Evolutionary conservation across 2,329 filamentous ascomycete genomes (phyloP).

Genomic region (Raffaelea ambrosiae): DNA sequence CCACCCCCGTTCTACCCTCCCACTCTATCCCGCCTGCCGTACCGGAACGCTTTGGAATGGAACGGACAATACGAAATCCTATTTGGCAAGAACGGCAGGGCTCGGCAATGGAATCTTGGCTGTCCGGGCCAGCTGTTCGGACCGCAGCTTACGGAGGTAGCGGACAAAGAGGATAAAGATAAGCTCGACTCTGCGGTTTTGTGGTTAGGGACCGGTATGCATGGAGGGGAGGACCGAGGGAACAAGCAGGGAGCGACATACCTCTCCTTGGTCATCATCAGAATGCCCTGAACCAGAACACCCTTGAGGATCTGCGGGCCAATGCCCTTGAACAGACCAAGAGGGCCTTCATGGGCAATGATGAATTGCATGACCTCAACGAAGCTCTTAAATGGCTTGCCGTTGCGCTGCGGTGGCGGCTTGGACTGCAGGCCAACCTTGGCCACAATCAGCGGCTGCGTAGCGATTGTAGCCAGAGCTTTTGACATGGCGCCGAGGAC

Average conservation of each 20-base stretch:
- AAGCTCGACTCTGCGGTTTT: constrained; percentile 62
- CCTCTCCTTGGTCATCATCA: constrained; percentile 99
- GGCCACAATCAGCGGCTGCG: constrained; percentile 92
- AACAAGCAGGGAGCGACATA: constrained; percentile 28
- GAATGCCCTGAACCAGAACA: constrained; percentile 81
- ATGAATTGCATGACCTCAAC: constrained; percentile 94
- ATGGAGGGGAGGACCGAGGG: neutral
- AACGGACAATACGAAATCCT: constrained; percentile 1
- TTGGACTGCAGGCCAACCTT: constrained; percentile 95
- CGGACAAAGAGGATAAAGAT: constrained; percentile 79
- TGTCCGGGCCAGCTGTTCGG: constrained; percentile 60
- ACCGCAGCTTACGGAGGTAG: constrained; percentile 64
- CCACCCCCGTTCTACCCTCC: neutral
- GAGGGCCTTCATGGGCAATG: constrained; percentile 71
- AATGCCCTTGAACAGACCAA: constrained; percentile 94
- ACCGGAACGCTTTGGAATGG: neutral
- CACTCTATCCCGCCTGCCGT: neutral
- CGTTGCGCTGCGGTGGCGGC: constrained; percentile 73
- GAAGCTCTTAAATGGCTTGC: constrained; percentile 90
- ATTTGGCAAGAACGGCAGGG: constrained; percentile 21
- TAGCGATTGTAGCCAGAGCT: constrained; percentile 79
- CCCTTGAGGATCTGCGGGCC: constrained; percentile 91
- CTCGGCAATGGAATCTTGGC: constrained; percentile 45
- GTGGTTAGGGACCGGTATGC: constrained; percentile 6
- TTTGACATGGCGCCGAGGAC: constrained; percentile 92